Percentiles rank a stretch among this genome's conserved stretches.
Conservation (phyloP, 129 eudicot species). For the Erigeron canadensis region DNA sequence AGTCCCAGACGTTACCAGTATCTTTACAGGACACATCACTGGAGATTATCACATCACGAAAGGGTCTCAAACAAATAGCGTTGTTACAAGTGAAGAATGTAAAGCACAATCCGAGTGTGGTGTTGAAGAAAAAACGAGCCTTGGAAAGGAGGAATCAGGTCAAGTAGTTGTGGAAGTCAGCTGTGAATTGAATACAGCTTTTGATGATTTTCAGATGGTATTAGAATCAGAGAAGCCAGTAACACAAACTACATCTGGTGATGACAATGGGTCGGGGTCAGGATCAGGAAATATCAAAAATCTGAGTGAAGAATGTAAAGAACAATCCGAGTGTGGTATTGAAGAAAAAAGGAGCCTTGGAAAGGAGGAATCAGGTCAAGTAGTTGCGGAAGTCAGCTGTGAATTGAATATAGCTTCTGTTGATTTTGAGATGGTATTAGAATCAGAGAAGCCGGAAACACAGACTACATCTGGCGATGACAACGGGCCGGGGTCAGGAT, state of each 20-base stretch:
- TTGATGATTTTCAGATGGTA: conserved; percentile 19
- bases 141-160: conserved; percentile 21
- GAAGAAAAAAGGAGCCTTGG: conserved; percentile 24
- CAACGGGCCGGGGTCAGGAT: conserved; percentile 11
- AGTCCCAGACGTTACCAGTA: background rate
- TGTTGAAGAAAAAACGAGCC: conserved; percentile 23
- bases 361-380: conserved; percentile 20
- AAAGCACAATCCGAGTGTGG: conserved; percentile 3
- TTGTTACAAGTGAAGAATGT: conserved; percentile 1
- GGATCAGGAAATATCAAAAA: conserved; percentile 23
- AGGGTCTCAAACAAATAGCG: conserved; percentile 8
- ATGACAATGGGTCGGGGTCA: conserved; percentile 14
- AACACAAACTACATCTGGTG: conserved; percentile 1
- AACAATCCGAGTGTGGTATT: conserved; percentile 6
- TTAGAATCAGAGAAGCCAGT: background rate
- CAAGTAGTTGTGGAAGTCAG: conserved; percentile 12
- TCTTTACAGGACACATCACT: background rate
- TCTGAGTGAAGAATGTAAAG: conserved; percentile 27
- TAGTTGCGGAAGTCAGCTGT: conserved; percentile 17
- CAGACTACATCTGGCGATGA: conserved; percentile 12
- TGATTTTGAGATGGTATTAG: conserved; percentile 18
- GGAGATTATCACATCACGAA: background rate
- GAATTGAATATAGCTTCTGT: conserved; percentile 16
- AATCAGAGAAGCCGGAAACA: background rate
- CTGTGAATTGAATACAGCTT: conserved; percentile 20